These are phyloP conservation scores for Candida caryicola DNA, from an alignment of 805 yeast species.

Conservation along the genomic window DNA sequence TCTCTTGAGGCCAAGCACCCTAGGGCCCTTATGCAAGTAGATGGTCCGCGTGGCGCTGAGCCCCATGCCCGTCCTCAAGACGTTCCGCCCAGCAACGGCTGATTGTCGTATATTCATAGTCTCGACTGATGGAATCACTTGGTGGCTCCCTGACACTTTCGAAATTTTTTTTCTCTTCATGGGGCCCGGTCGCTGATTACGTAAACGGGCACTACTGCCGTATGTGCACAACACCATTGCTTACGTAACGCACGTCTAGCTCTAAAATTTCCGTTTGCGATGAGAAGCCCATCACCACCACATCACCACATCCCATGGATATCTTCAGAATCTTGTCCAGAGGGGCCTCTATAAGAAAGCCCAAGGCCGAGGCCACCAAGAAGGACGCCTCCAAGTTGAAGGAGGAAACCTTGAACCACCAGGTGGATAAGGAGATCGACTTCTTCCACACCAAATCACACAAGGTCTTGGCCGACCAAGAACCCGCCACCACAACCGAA, in stretches of 20 bases:
- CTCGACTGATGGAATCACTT: constrained; percentile 1
- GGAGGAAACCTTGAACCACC: constrained; percentile 40
- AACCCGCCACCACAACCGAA: constrained; percentile 9
- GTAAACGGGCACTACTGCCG: neutral
- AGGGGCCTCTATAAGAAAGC: constrained; percentile 72
- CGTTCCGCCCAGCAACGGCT: constrained; percentile 1
- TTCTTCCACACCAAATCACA: constrained; percentile 67
- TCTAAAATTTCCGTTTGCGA: constrained; percentile 7
- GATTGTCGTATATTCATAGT: constrained; percentile 15
- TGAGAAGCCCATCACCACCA: constrained; percentile 2
- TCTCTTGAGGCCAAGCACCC: constrained; percentile 70
- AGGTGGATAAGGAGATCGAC: constrained; percentile 72
- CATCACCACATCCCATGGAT: constrained; percentile 56
- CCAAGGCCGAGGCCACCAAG: constrained; percentile 22
- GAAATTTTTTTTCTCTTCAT: neutral
- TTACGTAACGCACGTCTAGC: constrained; percentile 5
- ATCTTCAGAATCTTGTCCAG: constrained; percentile 79
- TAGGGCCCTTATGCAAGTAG: constrained; percentile 47
- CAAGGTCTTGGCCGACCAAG: constrained; percentile 21
- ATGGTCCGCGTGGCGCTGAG: constrained; percentile 21
- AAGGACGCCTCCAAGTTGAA: constrained; percentile 29
- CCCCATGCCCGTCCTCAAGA: neutral
- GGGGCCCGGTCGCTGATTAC: neutral
- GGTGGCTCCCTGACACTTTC: too few species aligned
- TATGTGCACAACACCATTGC: neutral